These are phyloP conservation scores for Aquilaria sinensis DNA, from an alignment of 345 rosid species.

Conservation along the genomic window DNA sequence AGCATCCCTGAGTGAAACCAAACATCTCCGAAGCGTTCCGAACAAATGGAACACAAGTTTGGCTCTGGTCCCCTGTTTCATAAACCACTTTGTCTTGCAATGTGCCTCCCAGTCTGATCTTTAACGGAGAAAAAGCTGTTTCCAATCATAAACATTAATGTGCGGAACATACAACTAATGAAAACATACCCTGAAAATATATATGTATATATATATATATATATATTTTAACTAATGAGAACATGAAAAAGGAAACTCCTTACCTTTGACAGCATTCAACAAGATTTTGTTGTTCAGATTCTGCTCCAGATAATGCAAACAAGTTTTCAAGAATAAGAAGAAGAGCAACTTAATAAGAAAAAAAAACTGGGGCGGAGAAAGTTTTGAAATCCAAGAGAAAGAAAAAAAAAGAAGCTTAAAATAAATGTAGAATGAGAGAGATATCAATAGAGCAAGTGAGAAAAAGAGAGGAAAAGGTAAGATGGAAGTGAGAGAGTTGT, in stretches of 20 bases:
- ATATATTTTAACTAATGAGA: neutral
- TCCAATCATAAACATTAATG: slow-evolving; percentile 3
- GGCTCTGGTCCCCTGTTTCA: slow-evolving; percentile 25
- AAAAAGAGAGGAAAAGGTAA: neutral
- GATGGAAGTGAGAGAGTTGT: too few relatives aligned
- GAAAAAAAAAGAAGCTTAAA: neutral
- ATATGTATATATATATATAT: neutral
- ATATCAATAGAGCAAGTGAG: neutral
- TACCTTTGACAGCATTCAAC: slow-evolving; percentile 63
- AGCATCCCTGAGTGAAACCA: slow-evolving; percentile 63
- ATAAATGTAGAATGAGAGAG: neutral
- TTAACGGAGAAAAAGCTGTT: slow-evolving; percentile 69
- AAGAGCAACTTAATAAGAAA: too few relatives aligned
- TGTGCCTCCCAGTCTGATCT: slow-evolving; percentile 78
- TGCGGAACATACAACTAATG: neutral
- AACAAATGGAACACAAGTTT: slow-evolving; percentile 38
- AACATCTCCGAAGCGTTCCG: slow-evolving; percentile 35
- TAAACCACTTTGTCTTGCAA: slow-evolving; percentile 55
- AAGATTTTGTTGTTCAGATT: slow-evolving; percentile 49
- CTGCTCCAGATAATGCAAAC: slow-evolving; percentile 20
- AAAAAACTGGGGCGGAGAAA: too few relatives aligned
- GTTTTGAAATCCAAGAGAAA: too few relatives aligned
- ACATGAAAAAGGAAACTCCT: neutral
- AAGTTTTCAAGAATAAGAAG: too few relatives aligned
- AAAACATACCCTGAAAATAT: neutral